Conservation (phyloP, 1,284 basidiomycete species). For the Jaminaea rosea region DNA sequence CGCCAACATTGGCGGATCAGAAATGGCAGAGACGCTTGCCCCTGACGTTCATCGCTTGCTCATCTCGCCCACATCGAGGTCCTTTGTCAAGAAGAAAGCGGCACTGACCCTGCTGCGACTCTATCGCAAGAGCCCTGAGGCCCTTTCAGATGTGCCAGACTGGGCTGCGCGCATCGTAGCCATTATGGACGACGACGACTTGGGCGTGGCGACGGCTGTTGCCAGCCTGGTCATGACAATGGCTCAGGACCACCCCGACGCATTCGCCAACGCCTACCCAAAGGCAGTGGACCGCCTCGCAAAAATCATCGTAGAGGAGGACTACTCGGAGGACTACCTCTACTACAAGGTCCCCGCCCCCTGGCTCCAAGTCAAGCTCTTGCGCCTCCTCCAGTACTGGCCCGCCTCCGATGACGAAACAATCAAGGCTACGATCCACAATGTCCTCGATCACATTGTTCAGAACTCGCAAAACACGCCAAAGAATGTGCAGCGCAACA, state of each 20-base stretch:
- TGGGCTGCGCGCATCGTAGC: conserved; percentile 92
- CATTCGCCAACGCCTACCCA: conserved; percentile 81
- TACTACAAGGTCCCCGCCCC: conserved; percentile 97
- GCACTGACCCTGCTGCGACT: conserved; percentile 83
- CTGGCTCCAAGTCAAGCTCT: conserved; percentile 93
- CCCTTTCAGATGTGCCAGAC: conserved; percentile 81
- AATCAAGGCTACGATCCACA: conserved; percentile 65
- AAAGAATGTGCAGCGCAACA: conserved; percentile 94
- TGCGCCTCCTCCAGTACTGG: conserved; percentile 89
- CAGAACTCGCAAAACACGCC: conserved; percentile 87
- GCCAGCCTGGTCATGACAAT: conserved; percentile 88
- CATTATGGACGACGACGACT: conserved; percentile 84
- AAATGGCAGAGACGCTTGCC: conserved; percentile 91
- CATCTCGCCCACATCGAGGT: conserved; percentile 89
- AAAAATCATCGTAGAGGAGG: conserved; percentile 76
- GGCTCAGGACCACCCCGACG: conserved; percentile 84
- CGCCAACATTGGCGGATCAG: conserved; percentile 91
- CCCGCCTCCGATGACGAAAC: conserved; percentile 73
- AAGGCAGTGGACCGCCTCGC: conserved; percentile 84
- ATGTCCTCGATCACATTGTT: conserved; percentile 82
- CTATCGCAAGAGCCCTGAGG: conserved; percentile 90
- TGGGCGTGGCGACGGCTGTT: conserved; percentile 84
- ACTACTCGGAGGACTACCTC: conserved; percentile 77
- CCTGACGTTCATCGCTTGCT: conserved; percentile 88
- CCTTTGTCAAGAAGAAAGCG: conserved; percentile 97